Base-by-base conservation (phyloP, 257 asterid species). In the Fraxinus quadrangulata region DNA sequence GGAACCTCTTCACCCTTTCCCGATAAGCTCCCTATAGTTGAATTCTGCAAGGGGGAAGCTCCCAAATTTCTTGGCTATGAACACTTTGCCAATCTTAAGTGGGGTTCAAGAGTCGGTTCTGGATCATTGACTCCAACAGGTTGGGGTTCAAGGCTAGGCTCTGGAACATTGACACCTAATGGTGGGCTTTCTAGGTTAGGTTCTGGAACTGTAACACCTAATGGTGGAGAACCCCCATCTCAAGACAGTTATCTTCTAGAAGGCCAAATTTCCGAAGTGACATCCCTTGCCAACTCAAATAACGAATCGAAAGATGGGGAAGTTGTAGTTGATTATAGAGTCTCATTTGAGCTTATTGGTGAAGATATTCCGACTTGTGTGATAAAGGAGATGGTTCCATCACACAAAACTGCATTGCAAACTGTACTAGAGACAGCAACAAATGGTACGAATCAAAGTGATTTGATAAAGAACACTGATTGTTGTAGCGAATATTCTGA, bases 1-100 rank as follows among this genome's bases (percentile, higher is more conserved):
- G 98, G 98, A 72, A 87, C 96, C 37, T 90, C 97, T 26, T 91
- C 97, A 0, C 97, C 97, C 31, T 94, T 89, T 79, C 96, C 93
- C 23, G 96, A 87, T 69, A 91, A 87, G 80, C 85, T 74, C 34
- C 86, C 88, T 42, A 70, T 83, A 7, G 59, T 84, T 59, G 90
- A 86, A 79, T 75, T 85, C 73, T 84, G 84, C 37, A 81, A 69
- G 69, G 90, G 89, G 37, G 96, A 90, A 70, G 88, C 93, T 77
- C 92, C 93, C 12, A 90, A 85, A 47, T 89, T 81, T 71, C 83
- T 88, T 34, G 95, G 96, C 19, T 93, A 89, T 68, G 97, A 93
- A 67, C 89, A 87, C 75, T 89, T 91, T 76, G 83, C 88, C 26
- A 83, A 85, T 67, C 84, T 86, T 51, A 94, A 80, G 87, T 90